Evolutionary conservation across 2,329 filamentous ascomycete species (phyloP).

Genomic region (Botrytis paeoniae): DNA sequence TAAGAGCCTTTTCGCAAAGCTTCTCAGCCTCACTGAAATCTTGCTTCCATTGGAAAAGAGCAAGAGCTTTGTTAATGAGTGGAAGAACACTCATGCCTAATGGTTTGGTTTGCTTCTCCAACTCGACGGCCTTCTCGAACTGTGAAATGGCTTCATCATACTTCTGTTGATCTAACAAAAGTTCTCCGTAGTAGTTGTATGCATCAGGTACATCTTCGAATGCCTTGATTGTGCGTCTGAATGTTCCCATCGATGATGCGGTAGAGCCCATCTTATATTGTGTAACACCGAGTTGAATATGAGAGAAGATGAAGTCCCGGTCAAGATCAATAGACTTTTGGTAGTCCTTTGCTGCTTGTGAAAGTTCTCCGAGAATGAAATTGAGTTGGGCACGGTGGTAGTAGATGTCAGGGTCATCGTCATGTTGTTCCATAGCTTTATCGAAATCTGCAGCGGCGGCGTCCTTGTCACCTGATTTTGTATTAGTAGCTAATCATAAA

Average conservation of each 20-base stretch:
- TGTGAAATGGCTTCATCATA: conserved; percentile 94
- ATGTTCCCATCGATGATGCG: conserved; percentile 96
- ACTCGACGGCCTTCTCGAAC: conserved; percentile 97
- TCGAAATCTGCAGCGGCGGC: conserved; percentile 85
- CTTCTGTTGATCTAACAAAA: conserved; percentile 94
- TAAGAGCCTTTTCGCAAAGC: conserved; percentile 93
- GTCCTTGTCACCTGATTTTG: conserved; percentile 67
- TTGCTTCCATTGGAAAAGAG: conserved; percentile 97
- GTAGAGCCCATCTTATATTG: conserved; percentile 99
- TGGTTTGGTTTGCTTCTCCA: conserved; percentile 93
- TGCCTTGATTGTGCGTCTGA: conserved; percentile 96
- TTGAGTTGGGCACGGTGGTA: conserved; percentile 98
- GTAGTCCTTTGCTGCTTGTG: conserved; percentile 94
- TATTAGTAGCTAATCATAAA: conserved; percentile 35
- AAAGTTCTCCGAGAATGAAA: conserved; percentile 94
- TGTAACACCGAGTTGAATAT: conserved; percentile 97
- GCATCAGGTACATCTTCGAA: conserved; percentile 95
- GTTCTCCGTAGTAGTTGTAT: conserved; percentile 99
- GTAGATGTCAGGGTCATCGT: conserved; percentile 92
- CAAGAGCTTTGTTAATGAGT: conserved; percentile 96
- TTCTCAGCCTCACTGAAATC: conserved; percentile 94
- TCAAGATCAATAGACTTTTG: conserved; percentile 99
- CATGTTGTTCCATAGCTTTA: conserved; percentile 78
- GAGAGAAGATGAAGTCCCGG: conserved; percentile 95
- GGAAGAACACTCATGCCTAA: conserved; percentile 97